Percentiles rank a stretch among this genome's conserved stretches.
Conservation (phyloP, 352 stramenopile genomes). For the Chloridella minuta region DNA sequence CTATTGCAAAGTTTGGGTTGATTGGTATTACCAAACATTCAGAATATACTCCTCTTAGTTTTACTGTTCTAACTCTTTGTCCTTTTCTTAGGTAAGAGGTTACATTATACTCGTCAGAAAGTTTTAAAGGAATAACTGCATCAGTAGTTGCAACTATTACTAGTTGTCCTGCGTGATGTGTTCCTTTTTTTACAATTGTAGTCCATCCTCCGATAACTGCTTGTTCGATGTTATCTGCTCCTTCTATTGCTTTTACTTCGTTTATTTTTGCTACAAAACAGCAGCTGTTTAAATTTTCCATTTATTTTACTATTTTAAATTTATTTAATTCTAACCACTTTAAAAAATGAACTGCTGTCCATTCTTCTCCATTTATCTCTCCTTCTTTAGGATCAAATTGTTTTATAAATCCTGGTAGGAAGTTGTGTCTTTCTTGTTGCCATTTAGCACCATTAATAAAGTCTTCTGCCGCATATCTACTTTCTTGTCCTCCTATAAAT, state of each 20-base stretch:
- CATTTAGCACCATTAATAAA: too few relatives aligned
- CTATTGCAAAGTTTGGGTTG: neutral
- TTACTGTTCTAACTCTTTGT: neutral
- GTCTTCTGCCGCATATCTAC: too few relatives aligned
- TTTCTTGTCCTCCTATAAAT: too few relatives aligned
- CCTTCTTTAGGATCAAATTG: too few relatives aligned
- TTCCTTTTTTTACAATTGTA: neutral
- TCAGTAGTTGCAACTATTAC: conserved; percentile 4
- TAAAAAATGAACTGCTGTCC: too few relatives aligned
- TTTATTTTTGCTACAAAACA: conserved; percentile 1
- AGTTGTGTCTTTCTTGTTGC: too few relatives aligned
- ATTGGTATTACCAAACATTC: conserved; percentile 10
- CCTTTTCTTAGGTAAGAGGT: neutral
- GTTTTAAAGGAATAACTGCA: neutral
- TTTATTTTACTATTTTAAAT: neutral
- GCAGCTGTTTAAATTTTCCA: conserved; percentile 5
- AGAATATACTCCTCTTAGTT: neutral
- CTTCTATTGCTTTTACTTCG: conserved; percentile 4
- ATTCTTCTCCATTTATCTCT: too few relatives aligned
- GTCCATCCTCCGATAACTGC: neutral
- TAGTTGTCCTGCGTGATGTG: neutral
- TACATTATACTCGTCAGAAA: neutral
- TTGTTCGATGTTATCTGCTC: conserved; percentile 7
- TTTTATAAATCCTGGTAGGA: too few relatives aligned
- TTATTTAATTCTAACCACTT: too few relatives aligned